Conservation (phyloP, 2,329 filamentous ascomycete species). For the Trichoderma polysporum region DNA sequence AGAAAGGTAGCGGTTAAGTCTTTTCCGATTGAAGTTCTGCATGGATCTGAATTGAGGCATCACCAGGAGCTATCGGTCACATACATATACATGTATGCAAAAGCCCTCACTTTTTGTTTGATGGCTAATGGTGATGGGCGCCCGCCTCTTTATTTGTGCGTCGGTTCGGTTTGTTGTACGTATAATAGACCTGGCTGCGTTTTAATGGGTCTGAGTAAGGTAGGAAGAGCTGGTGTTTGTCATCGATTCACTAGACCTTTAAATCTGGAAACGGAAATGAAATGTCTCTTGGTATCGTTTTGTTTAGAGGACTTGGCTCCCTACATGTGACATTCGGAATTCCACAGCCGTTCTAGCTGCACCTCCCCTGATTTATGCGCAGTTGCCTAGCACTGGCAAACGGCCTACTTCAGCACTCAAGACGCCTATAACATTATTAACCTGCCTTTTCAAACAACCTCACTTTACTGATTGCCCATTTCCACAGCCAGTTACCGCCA, state of each 20-base stretch:
- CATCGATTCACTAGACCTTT: background rate
- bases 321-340: background rate
- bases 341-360: background rate
- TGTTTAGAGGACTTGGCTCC: background rate
- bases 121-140: no score
- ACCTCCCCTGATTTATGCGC: background rate
- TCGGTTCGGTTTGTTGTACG: no score
- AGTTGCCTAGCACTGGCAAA: conserved; percentile 3
- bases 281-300: background rate
- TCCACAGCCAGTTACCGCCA: background rate
- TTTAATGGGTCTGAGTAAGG: no score
- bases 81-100: no score
- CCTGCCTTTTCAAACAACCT: background rate
- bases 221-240: background rate
- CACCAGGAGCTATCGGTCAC: no score
- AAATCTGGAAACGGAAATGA: background rate
- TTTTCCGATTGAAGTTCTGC: background rate
- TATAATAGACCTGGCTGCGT: no score
- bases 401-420: background rate
- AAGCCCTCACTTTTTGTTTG: no score
- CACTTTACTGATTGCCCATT: background rate
- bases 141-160: no score
- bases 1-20: background rate
- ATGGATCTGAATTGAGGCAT: background rate
- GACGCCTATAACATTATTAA: background rate